Base-by-base conservation (phyloP, 768 basidiomycete genomes). In the Mycena latifolia region DNA sequence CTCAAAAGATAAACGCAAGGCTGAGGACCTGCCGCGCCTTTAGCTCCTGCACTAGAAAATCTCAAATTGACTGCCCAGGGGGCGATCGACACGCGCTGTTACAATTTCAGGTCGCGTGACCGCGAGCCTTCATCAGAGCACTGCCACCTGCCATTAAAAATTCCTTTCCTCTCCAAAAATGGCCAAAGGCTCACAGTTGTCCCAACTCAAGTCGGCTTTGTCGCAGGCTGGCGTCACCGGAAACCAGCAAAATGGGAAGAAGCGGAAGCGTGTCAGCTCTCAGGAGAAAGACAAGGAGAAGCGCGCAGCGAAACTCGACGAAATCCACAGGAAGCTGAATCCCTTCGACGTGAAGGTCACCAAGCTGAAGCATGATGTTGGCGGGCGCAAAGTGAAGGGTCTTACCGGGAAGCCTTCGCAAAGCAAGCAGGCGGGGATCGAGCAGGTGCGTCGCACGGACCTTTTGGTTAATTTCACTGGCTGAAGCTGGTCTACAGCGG, bases 331-430 rank as follows among this genome's bases (percentile, higher is more conserved):
- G 72, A 88, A 87, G 71, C 83, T 98, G 73, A 99, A 98, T 80
- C 93, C 95, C 22, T 99, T 99, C 77, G 97, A 99, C 77, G 85
- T 90, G 72, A 93, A 95, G 71, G 92, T 96, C 74, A 96, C 93
- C 10, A 94, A 92, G 77, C 85, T 94, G 45, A 96, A 95, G 81
- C 94, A 96, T 76, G 92, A 96, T 78, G 94, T 98, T 22, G 95
- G 94, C 5, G 96, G 96, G 3, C 80, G 95, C 48, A 93, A 89
- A 72, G 78, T 96, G 28, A 95, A 94, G 72, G 97, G 96, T 45
- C 85, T 89, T 0, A 83, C 80, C 10, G 97, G 97, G 20, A 87
- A 87, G 69, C 97, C 97, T 53, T 92, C 94, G 8, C 88, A 91
- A 75, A 94, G 92, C 76, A 95, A 95, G 75, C 92, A 95, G 74